These are phyloP conservation scores for Craterostigma plantagineum DNA, from an alignment of 257 asterid genomes.

Conservation along the genomic window DNA sequence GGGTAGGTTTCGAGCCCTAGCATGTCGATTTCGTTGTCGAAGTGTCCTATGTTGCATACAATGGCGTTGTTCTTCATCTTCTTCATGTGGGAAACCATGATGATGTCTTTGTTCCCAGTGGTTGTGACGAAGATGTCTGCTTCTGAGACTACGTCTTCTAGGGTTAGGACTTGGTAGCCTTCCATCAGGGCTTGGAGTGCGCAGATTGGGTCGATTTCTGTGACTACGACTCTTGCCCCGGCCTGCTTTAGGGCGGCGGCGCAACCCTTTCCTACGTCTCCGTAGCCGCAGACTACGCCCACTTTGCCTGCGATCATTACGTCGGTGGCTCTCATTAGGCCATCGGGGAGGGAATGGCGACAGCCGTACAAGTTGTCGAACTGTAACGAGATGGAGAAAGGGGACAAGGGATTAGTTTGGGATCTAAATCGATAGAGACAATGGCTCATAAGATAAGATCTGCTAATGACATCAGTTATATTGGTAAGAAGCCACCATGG, in stretches of 20 bases:
- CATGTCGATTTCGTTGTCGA: constrained; percentile 25
- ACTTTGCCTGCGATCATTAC: constrained; percentile 22
- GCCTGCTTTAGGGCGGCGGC: constrained; percentile 19
- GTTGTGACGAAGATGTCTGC: constrained; percentile 24
- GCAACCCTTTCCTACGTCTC: constrained; percentile 23
- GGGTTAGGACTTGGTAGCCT: constrained; percentile 21
- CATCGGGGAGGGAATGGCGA: constrained; percentile 22
- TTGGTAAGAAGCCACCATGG: too few relatives aligned
- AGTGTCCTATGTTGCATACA: constrained; percentile 31
- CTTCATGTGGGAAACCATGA: constrained; percentile 20
- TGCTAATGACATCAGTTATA: too few relatives aligned
- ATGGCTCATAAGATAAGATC: too few relatives aligned
- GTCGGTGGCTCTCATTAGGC: constrained; percentile 20
- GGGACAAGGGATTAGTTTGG: too few relatives aligned
- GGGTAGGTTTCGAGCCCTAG: constrained; percentile 19
- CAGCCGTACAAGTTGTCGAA: constrained; percentile 21
- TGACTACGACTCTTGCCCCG: constrained; percentile 18
- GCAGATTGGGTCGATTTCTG: constrained; percentile 21
- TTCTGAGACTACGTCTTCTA: constrained; percentile 12
- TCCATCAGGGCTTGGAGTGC: constrained; percentile 27
- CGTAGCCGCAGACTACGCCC: constrained; percentile 17
- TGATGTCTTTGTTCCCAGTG: constrained; percentile 24
- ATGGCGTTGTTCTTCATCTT: constrained; percentile 26
- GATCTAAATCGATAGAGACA: too few relatives aligned
- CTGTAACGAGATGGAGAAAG: constrained; percentile 1